These are phyloP conservation scores for Torulaspora maleeae DNA, from an alignment of 805 yeast species.

Conservation along the genomic window DNA sequence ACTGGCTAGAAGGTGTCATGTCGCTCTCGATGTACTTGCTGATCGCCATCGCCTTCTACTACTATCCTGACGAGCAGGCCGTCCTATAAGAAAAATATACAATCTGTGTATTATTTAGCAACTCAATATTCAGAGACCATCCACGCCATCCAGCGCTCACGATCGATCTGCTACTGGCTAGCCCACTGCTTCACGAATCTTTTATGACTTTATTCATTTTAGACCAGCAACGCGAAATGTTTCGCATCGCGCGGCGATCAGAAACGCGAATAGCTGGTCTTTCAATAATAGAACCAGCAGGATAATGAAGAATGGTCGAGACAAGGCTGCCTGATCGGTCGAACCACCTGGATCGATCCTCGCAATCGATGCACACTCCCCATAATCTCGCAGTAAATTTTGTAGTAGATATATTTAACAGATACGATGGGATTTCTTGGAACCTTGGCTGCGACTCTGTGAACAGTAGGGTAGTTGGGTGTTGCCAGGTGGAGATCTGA, in stretches of 20 bases:
- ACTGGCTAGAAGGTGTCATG: conserved; percentile 97
- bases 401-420: neutral
- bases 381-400: conserved; percentile 4
- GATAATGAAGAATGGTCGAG: neutral
- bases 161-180: neutral
- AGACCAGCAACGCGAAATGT: conserved; percentile 15
- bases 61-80: conserved; percentile 59
- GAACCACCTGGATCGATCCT: neutral
- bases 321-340: conserved; percentile 6
- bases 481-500: neutral
- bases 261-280: conserved; percentile 12
- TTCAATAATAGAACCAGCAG: conserved; percentile 10
- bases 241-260: conserved; percentile 4
- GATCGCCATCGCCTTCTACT: conserved; percentile 84
- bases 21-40: conserved; percentile 79
- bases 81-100: conserved; percentile 6
- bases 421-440: neutral
- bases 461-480: neutral
- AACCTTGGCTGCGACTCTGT: neutral
- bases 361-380: neutral
- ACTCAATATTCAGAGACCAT: neutral
- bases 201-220: neutral
- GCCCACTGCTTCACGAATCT: neutral
- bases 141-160: too few species aligned
- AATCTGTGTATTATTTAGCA: neutral